Conservation (phyloP, 371 early-diverging fungal species). For the Mortierella sp. region DNA sequence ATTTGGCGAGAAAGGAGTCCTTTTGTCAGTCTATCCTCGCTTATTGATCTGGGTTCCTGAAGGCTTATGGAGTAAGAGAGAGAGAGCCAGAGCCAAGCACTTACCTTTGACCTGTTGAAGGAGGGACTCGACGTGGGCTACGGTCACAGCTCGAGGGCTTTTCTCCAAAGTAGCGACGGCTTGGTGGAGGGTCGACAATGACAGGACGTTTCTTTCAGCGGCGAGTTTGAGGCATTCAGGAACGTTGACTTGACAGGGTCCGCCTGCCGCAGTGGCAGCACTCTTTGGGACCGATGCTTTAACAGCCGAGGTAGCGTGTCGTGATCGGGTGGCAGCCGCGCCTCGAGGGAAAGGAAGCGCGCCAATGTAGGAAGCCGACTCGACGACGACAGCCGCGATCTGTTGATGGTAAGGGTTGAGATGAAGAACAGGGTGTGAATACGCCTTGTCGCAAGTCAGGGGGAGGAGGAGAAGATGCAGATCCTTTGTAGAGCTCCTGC, state of each 20-base stretch:
- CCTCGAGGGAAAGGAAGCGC: constrained; percentile 29
- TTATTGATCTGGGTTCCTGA: too few species aligned
- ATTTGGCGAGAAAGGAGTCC: too few species aligned
- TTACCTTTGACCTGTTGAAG: constrained; percentile 37
- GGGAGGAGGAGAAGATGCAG: too few species aligned
- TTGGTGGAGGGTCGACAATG: constrained; percentile 39
- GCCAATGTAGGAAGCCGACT: constrained; percentile 36
- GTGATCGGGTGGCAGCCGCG: constrained; percentile 22
- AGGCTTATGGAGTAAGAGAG: too few species aligned
- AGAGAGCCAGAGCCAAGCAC: not conserved
- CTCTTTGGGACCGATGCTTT: constrained; percentile 9
- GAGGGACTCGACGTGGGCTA: constrained; percentile 40
- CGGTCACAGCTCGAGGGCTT: constrained; percentile 18
- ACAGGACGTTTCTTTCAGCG: constrained; percentile 25
- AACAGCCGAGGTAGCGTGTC: constrained; percentile 22
- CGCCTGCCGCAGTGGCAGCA: not conserved
- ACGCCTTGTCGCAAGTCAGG: too few species aligned
- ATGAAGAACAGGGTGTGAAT: too few species aligned
- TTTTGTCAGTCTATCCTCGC: too few species aligned
- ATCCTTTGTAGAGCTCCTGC: too few species aligned
- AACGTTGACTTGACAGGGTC: constrained; percentile 13
- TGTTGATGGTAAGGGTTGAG: too few species aligned
- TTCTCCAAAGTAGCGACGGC: constrained; percentile 40
- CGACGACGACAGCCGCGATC: constrained; percentile 38
- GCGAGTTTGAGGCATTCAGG: constrained; percentile 48